phyloP scores from a whole-genome alignment of 2,329 filamentous ascomycete genomes.

The Periconia digitata region DNA sequence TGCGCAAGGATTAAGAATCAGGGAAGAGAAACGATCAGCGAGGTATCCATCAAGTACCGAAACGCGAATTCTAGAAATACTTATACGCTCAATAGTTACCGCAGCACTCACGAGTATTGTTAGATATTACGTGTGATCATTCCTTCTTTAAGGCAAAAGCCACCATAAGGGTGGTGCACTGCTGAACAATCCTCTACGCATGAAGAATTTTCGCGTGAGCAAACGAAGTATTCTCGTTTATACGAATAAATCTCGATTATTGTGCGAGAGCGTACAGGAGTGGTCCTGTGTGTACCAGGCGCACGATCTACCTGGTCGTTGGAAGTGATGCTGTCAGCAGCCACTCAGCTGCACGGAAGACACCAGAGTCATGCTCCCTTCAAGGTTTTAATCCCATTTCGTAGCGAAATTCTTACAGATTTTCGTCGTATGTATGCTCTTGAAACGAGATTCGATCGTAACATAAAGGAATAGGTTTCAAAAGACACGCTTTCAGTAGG shows the following conservation, averaged over 20 bases:
- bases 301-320: constrained; percentile 8
- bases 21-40: background rate
- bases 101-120: background rate
- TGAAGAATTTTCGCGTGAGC: background rate
- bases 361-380: constrained; percentile 1
- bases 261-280: background rate
- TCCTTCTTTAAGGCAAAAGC: constrained; percentile 2
- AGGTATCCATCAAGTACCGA: background rate
- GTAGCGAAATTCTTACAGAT: background rate
- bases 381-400: background rate
- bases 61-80: background rate
- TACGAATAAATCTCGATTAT: constrained; percentile 4
- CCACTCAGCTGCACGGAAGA: constrained; percentile 16
- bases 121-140: background rate
- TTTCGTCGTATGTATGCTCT: background rate
- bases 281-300: background rate
- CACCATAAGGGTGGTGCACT: background rate
- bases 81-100: background rate
- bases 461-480: no score
- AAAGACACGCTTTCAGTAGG: no score
- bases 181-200: background rate
- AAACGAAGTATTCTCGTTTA: no score
- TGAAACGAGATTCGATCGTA: no score
- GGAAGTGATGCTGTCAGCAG: constrained; percentile 12
- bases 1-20: background rate